Base-by-base conservation (phyloP, 2,329 filamentous ascomycete genomes). In the Fusarium neocosmosporiellum region DNA sequence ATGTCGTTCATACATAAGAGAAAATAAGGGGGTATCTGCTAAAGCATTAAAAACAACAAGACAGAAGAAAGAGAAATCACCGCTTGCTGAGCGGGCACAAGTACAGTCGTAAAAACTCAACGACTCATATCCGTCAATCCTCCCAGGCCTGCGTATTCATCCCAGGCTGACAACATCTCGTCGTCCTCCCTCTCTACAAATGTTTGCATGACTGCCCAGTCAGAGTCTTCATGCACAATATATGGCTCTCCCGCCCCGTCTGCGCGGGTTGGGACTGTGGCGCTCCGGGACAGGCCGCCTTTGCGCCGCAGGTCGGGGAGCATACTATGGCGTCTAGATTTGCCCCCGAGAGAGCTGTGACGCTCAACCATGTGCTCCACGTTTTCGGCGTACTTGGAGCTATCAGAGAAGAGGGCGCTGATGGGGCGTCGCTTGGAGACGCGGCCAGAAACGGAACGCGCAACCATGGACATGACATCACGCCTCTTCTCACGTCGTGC, bases 131-230 rank as follows among this genome's bases (percentile, higher is more conserved):
- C 81, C 2, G 81, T 86, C 54, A 86, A 73, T 0, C 86, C 86
- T 36, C 86, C 86, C 5, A 87, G 75, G 14, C 85, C 84, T 31
- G 81, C 79, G 67, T 85, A 87, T 75, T 86, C 84, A 70, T 84
- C 85, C 85, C 84, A 87, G 6, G 82, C 82, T 5, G 82, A 79
- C 64, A 80, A 74, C 33, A 73, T 75, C 22, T 76, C 72, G 34
- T 75, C 75, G 22, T 76, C 75, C 11, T 59, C 69, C 68, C 71
- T 77, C 34, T 81, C 79, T 62, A 83, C 77, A 50, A 83, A 82
- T 2, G 76, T 76, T 66, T 83, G 79, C 81, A 83, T 83, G 11
- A 78, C 78, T 11, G 76, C 73, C 81, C 81, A 83, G 61, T 84
- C 81, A 18, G 78, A 78, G 22, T 79, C 78, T 20, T 83, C 80